Evolutionary conservation across 108 stramenopile species (phyloP).

Genomic region (Nitzschia sp.): DNA sequence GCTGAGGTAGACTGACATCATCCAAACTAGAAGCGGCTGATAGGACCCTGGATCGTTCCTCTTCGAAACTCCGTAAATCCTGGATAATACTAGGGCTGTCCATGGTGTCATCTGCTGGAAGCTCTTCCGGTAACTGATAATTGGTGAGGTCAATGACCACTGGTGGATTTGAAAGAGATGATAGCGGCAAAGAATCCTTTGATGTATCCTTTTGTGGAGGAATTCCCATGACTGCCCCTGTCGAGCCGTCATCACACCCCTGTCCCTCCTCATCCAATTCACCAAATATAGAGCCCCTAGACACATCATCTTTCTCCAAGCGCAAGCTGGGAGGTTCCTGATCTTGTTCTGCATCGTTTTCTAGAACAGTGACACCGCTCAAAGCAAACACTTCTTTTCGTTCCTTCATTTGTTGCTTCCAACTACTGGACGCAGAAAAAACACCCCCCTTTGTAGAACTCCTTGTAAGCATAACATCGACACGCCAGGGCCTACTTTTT

Average conservation of each 20-base stretch:
- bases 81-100: background rate
- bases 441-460: constrained; percentile 4
- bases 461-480: constrained; percentile 17
- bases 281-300: constrained; percentile 6
- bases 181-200: background rate
- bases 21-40: background rate
- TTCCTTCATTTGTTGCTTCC: constrained; percentile 37
- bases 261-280: background rate
- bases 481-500: constrained; percentile 30
- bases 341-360: constrained; percentile 7
- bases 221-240: constrained; percentile 4
- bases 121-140: background rate
- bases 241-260: background rate
- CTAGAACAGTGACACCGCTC: constrained; percentile 12
- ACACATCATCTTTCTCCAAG: constrained; percentile 7
- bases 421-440: constrained; percentile 9
- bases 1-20: background rate
- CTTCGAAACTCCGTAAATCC: background rate
- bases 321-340: background rate
- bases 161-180: background rate
- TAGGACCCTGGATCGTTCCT: background rate
- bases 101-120: background rate
- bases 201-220: background rate
- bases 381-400: constrained; percentile 33
- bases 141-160: background rate